Base-by-base conservation (phyloP, 805 yeast genomes). In the Suhomyces tanzawaensis region DNA sequence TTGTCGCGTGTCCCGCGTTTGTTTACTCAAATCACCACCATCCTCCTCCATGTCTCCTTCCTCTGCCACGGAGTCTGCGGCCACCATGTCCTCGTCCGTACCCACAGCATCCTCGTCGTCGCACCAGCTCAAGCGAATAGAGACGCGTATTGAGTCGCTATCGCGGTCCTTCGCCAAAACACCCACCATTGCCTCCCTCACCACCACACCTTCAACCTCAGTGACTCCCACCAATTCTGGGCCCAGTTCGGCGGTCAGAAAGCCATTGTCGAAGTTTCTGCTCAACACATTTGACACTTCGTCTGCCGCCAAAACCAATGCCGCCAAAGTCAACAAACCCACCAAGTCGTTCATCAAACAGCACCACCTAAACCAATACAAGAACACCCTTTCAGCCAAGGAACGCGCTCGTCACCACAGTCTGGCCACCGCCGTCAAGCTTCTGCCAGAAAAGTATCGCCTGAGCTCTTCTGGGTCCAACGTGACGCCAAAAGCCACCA, bases 91-190 rank as follows among this genome's bases (percentile, higher is more conserved):
- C 53, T 14, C 17, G 17, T 27, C 30, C 19, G 17, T 6, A 13
- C 5, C 30, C 27, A 7, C 27, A 5, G 13, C 7, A 5, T 9
- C 12, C 14, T 24, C 27, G 8, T 7, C 36, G 2, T 24, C 55
- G 4, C 39, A 36, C 26, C 54, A 48, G 33, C 46, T 54, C 25
- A 48, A 51, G 28, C 40, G 44, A 14, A 52, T 52, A 14, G 59
- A 52, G 34, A 45, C 44, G n/a, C 37, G 57, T 16, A 46, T 52
- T 15, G 53, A 52, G 41, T 43, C 46, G 23, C 49, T 52, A 4
- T 43, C 50, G 7, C 47, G 45, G 22, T 29, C 49, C 1, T 39
- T 48, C 26, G 30, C 36, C 43, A 22, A 36, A 23, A 18, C 35
- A 29, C 11, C 41, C 24, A 16, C n/a, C n/a, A 7, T 7, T 21